Evolutionary conservation across 805 yeast genomes (phyloP).

Genomic region (Scheffersomyces amazonensis): DNA sequence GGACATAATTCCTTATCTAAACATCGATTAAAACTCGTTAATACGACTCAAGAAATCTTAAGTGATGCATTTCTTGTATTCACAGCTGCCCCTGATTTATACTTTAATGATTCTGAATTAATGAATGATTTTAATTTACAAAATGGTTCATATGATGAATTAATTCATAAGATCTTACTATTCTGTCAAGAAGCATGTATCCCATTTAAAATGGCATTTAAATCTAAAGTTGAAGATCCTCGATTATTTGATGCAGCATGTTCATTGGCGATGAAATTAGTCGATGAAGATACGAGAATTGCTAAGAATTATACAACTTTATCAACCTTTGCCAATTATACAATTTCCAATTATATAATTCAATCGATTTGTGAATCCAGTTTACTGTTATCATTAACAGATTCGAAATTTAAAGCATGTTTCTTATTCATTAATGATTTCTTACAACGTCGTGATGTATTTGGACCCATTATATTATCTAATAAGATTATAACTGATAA

Average conservation of each 20-base stretch:
- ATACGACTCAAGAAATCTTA: slow-evolving; percentile 25
- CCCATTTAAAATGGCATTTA: slow-evolving; percentile 14
- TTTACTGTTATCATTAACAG: slow-evolving; percentile 28
- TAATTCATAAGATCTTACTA: slow-evolving; percentile 11
- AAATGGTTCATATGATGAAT: slow-evolving; percentile 8
- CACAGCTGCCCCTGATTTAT: slow-evolving; percentile 29
- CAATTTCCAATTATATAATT: slow-evolving; percentile 28
- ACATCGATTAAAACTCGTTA: slow-evolving; percentile 3
- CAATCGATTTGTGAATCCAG: slow-evolving; percentile 35
- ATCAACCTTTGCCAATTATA: slow-evolving; percentile 23
- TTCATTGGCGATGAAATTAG: slow-evolving; percentile 27
- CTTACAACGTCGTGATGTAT: slow-evolving; percentile 21
- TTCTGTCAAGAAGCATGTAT: slow-evolving; percentile 23
- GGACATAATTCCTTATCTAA: background rate
- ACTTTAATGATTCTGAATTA: slow-evolving; percentile 24
- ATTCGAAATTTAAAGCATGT: slow-evolving; percentile 33
- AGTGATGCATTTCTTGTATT: slow-evolving; percentile 32
- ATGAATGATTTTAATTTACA: slow-evolving; percentile 17
- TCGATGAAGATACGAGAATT: slow-evolving; percentile 14
- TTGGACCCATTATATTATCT: slow-evolving; percentile 7
- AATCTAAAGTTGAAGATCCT: slow-evolving; percentile 17
- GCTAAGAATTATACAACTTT: slow-evolving; percentile 16
- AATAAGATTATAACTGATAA: slow-evolving; percentile 12
- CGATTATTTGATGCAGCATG: slow-evolving; percentile 33
- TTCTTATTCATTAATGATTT: slow-evolving; percentile 34